Percentiles rank a stretch among this genome's conserved stretches.
Conservation (phyloP, 345 rosid genomes). For the Durio zibethinus region DNA sequence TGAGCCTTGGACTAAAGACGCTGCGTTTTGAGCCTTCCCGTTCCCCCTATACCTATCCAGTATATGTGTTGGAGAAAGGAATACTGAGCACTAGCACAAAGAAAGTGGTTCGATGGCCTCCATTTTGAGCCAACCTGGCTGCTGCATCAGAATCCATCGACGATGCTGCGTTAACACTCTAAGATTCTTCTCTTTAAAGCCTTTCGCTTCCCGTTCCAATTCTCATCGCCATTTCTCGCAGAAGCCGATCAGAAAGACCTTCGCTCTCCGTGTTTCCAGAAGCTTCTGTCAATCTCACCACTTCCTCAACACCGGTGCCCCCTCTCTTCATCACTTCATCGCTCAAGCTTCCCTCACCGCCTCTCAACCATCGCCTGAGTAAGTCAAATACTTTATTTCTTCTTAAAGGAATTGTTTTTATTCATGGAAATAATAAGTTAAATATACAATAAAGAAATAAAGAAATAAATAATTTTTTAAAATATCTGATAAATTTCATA, state of each 20-base stretch:
- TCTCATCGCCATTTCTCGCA: slow-evolving; percentile 24
- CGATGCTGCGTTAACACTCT: slow-evolving; percentile 34
- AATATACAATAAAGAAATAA: neutral
- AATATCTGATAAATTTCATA: no score
- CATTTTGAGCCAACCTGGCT: slow-evolving; percentile 39
- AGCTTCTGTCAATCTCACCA: slow-evolving; percentile 42
- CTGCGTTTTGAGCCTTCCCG: slow-evolving; percentile 25
- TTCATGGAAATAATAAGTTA: neutral
- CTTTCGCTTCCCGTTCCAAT: slow-evolving; percentile 22
- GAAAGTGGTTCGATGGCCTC: slow-evolving; percentile 31
- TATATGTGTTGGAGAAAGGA: neutral
- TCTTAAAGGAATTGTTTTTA: neutral
- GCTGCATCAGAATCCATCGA: slow-evolving; percentile 38
- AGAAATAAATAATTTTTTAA: no score
- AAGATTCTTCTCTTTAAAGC: slow-evolving; percentile 34
- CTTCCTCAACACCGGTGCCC: slow-evolving; percentile 30
- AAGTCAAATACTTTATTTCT: slow-evolving; percentile 13
- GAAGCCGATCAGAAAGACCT: slow-evolving; percentile 20
- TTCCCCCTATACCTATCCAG: slow-evolving; percentile 31
- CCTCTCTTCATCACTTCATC: slow-evolving; percentile 61
- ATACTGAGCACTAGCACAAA: slow-evolving; percentile 12
- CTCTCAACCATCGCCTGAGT: slow-evolving; percentile 51
- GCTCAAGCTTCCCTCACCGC: slow-evolving; percentile 47
- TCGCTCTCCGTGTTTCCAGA: slow-evolving; percentile 39
- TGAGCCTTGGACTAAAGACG: no score